Evolutionary conservation across 2,329 filamentous ascomycete genomes (phyloP), one percentile per base, ranked within the genome.

Genomic region (Sporothrix schenckii): DNA sequence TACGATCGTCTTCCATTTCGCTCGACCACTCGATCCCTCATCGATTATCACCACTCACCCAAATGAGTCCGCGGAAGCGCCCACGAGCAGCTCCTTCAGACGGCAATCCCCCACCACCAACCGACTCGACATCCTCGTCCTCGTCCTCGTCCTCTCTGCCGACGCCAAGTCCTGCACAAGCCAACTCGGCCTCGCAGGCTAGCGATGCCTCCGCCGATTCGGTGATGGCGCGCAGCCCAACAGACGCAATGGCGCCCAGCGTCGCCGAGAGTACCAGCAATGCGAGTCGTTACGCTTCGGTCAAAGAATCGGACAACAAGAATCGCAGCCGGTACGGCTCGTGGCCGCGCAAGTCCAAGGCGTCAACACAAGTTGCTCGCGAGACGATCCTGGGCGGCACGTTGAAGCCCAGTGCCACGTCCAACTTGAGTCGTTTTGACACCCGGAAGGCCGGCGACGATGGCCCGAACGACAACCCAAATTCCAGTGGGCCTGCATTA

Each of bases 311-410:
- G 3, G 72, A 71, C 61, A 65, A 72, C 53, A 73, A 70, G 60
- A 66, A 70, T 9, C 71, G 81, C 63, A 89, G 87, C 77, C 90
- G 87, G 88, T 89, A 89, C 77, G 86, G 86, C 68, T 86, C 87
- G 21, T 89, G 86, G 86, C 85, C 86, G 21, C 81, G 85, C 41
- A 89, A 89, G 75, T 85, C 87, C 7, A 79, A 81, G 19, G 83
- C 88, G 39, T 89, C 87, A 10, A 89, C 85, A 6, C 86, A 87
- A 67, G 80, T 90, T 58, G 86, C 87, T 3, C 83, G 82, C 73
- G 88, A 90, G 76, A 87, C 85, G 14, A 89, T 90, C 39, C 78
- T 87, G 60, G 88, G 87, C 41, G 86, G 84, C 63, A 87, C 85
- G 2, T 78, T 84, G 63, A 83, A 82, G 70, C 79, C 85, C 1